Conservation (phyloP, 495 filamentous ascomycete genomes). For the Penicillium mononematosum region DNA sequence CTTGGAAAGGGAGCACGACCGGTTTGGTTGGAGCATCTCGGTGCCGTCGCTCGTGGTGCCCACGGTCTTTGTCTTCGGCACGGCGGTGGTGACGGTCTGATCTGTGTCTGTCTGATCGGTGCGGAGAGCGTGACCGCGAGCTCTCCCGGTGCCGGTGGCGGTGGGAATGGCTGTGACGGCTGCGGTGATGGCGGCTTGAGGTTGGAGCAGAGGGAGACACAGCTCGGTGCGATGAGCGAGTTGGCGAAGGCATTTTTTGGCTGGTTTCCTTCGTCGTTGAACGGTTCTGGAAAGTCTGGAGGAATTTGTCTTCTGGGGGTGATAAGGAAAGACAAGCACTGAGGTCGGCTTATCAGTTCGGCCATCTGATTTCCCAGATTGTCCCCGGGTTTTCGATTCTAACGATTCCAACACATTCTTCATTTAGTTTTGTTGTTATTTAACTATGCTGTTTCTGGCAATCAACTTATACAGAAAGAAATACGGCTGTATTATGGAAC, state of each 20-base stretch:
- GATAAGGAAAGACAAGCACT: neutral
- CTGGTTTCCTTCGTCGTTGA: neutral
- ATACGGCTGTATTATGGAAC: neutral
- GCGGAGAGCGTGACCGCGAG: conserved; percentile 31
- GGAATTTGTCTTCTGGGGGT: conserved; percentile 1
- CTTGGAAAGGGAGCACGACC: conserved; percentile 61
- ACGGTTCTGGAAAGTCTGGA: conserved; percentile 3
- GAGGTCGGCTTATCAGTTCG: conserved; percentile 6
- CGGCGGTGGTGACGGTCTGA: conserved; percentile 25
- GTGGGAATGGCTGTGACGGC: conserved; percentile 24
- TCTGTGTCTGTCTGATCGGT: conserved; percentile 27
- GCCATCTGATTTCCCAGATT: neutral
- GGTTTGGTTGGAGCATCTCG: conserved; percentile 22
- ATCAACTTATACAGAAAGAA: neutral
- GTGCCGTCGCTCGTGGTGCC: conserved; percentile 13
- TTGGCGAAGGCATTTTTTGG: conserved; percentile 30
- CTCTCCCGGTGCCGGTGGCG: conserved; percentile 26
- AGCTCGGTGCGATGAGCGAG: conserved; percentile 16
- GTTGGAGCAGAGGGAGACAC: conserved; percentile 11
- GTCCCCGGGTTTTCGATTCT: neutral
- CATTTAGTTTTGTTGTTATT: too few species aligned
- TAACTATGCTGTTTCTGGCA: neutral
- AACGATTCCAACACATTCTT: neutral
- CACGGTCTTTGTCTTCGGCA: conserved; percentile 14
- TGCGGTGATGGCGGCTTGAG: conserved; percentile 26